Evolutionary conservation across 179 eudicot species (phyloP), one percentile per base, ranked within the genome.

Genomic region (Beta lomatogona): DNA sequence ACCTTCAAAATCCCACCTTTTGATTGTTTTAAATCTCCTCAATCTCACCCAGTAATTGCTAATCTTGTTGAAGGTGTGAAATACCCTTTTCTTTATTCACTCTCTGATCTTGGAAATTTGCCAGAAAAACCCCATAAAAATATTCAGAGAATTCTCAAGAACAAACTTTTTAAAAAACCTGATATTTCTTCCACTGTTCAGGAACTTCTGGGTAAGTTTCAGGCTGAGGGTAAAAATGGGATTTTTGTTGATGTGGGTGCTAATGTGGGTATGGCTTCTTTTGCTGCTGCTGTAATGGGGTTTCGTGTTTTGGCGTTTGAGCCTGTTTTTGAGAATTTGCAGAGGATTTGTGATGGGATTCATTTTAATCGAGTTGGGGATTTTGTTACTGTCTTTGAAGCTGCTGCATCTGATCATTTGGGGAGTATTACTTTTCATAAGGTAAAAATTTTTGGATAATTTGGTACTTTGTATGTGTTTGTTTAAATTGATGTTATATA

Each of bases 41-140:
- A 94, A 85, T 83, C 94, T 9, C 95, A 91, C 89, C 98, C 98
- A 19, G 77, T 96, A 0, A 91, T 96, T 19, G 98, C 98, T 61
- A 92, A 85, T 88, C 60, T 82, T 6, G 97, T 96, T 4, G 97
- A 94, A 78, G 93, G 95, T 1, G 86, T 94, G 45, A 86, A 92
- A 73, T 74, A 84, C 92, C 97, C 97, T 0, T 94, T 94, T 59
- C 82, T 96, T 6, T 92, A 81, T 82, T 82, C 99, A 6, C 87
- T 94, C 18, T 89, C 99, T 4, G 97, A 96, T 78, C 83, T 91
- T 75, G 98, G 98, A 4, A 59, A 82, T 36, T 68, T 93, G 16
- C 98, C 99, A 54, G 98, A 94, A 4, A 96, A 93, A 83, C 98
- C 97, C 78, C 94, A 92, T 81, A 96, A 96, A 84, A 94, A 96